Base-by-base conservation (phyloP, 2,329 filamentous ascomycete genomes). In the Gyromitra esculenta region DNA sequence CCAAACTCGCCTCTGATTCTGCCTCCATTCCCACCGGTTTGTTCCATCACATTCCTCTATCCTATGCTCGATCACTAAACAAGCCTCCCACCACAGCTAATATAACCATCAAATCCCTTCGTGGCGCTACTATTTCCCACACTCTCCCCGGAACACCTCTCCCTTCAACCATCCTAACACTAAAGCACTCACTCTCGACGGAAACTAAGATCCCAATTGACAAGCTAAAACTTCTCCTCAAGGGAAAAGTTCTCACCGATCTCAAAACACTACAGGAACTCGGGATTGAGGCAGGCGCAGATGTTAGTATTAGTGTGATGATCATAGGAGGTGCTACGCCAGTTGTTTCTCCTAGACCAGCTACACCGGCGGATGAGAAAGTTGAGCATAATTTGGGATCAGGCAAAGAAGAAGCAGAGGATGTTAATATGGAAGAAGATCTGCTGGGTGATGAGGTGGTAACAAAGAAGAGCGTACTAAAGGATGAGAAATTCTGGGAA, bases 231-330 rank as follows among this genome's bases (percentile, higher is more conserved):
- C 85, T 99, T 8, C 85, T 99, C 77, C 88, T 91, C 82, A 92
- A 92, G 83, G 96, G 96, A 86, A 97, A 97, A 84, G 95, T 95
- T 0, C 88, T 93, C 0, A 82, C 87, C 0, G 93, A 97, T 81
- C 89, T 87, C 79, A 96, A 95, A 85, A 89, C 91, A 0, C 84
- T 97, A 5, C 88, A 89, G 73, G 94, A 97, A 74, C 80, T 94
- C 0, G 86, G 86, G 0, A 86, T 88, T 2, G 89, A 88, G 57
- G 86, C 84, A 37, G 86, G 80, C 80, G 84, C 83, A 71, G 83
- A 84, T 25, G 86, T 95, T 0, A 94, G 97, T 83, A 90, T 98
- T 78, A 89, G 89, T 0, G 88, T 97, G 71, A 98, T 98, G 94
- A 87, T 97, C 21, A 89, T 97, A 82, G 92, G 91, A 1, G 94